Percentiles rank a stretch among this genome's conserved stretches.
These are phyloP conservation scores for Beauveria scarabaeidicola DNA, from an alignment of 2,329 filamentous ascomycete genomes.

Conservation along the genomic window DNA sequence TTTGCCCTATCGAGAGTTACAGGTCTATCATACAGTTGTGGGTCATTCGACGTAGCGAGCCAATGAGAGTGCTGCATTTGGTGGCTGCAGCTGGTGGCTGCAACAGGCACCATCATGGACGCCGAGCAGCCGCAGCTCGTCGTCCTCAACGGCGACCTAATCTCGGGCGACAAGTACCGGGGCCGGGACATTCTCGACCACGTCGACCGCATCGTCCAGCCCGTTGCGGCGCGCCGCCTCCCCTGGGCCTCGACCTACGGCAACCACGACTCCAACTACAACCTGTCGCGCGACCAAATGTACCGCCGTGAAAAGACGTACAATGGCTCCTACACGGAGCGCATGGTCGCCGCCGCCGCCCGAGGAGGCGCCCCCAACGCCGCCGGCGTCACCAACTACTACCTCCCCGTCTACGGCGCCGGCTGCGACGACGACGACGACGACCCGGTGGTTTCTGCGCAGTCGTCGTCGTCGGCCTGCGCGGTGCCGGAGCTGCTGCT, in stretches of 20 bases:
- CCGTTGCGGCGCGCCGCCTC: slow-evolving; percentile 33
- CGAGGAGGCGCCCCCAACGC: no score
- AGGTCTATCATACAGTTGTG: no score
- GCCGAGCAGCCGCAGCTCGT: slow-evolving; percentile 50
- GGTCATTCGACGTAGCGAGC: no score
- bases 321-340: slow-evolving; percentile 16
- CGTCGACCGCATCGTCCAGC: slow-evolving; percentile 17
- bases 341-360: slow-evolving; percentile 22
- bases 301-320: slow-evolving; percentile 19
- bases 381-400: slow-evolving; percentile 34
- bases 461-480: slow-evolving; percentile 22
- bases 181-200: slow-evolving; percentile 2
- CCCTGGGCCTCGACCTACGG: slow-evolving; percentile 14
- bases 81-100: no score
- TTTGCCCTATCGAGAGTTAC: no score
- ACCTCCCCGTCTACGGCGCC: slow-evolving; percentile 29
- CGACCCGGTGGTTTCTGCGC: no score
- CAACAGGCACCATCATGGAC: slow-evolving; percentile 47
- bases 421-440: not conserved
- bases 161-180: slow-evolving; percentile 6
- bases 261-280: slow-evolving; percentile 14
- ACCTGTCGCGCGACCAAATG: slow-evolving; percentile 14
- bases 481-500: slow-evolving; percentile 38
- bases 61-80: no score
- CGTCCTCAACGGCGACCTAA: slow-evolving; percentile 34